A percentile compares a stretch with the other conserved stretches of the same genome.
Conservation (phyloP, 768 basidiomycete species). For the Pisolithus albus region DNA sequence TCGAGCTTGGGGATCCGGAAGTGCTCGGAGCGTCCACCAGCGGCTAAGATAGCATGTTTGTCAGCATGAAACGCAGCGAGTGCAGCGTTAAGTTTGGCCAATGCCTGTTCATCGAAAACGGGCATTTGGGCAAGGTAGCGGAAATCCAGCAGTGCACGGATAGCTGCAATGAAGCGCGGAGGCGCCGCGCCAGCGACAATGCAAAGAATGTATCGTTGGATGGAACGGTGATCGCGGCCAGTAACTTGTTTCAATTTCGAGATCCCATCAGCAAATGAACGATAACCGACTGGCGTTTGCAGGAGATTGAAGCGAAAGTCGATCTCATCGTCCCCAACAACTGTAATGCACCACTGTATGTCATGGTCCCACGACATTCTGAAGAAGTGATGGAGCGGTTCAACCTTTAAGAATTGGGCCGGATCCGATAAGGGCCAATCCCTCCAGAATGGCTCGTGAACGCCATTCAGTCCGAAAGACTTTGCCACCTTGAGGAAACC, state of each 20-base stretch:
- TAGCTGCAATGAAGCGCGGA: slow-evolving; percentile 21
- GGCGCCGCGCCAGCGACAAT: slow-evolving; percentile 30
- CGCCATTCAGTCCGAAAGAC: slow-evolving; percentile 2
- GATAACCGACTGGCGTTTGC: slow-evolving; percentile 29
- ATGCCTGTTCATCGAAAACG: slow-evolving; percentile 17
- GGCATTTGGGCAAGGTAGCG: slow-evolving; percentile 30
- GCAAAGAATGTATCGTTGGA: slow-evolving; percentile 29
- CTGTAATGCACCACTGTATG: slow-evolving; percentile 31
- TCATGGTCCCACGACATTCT: slow-evolving; percentile 36
- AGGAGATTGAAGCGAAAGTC: slow-evolving; percentile 33
- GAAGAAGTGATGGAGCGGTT: slow-evolving; percentile 35
- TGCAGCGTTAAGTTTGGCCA: slow-evolving; percentile 9
- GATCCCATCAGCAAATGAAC: slow-evolving; percentile 34
- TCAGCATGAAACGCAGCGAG: slow-evolving; percentile 28
- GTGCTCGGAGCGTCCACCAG: slow-evolving; percentile 12
- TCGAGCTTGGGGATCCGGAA: slow-evolving; percentile 7
- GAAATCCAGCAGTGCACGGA: slow-evolving; percentile 34
- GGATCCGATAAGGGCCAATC: slow-evolving; percentile 31
- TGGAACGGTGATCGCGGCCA: slow-evolving; percentile 32
- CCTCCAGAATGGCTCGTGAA: slow-evolving; percentile 27
- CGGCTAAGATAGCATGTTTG: slow-evolving; percentile 28
- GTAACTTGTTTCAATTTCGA: slow-evolving; percentile 36
- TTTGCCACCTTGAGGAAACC: slow-evolving; percentile 2
- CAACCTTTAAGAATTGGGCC: slow-evolving; percentile 27
- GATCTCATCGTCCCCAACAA: slow-evolving; percentile 26